Percentiles rank a stretch among this genome's conserved stretches.
phyloP scores from a whole-genome alignment of 495 filamentous ascomycete species.

The Baudoinia panamericana region DNA sequence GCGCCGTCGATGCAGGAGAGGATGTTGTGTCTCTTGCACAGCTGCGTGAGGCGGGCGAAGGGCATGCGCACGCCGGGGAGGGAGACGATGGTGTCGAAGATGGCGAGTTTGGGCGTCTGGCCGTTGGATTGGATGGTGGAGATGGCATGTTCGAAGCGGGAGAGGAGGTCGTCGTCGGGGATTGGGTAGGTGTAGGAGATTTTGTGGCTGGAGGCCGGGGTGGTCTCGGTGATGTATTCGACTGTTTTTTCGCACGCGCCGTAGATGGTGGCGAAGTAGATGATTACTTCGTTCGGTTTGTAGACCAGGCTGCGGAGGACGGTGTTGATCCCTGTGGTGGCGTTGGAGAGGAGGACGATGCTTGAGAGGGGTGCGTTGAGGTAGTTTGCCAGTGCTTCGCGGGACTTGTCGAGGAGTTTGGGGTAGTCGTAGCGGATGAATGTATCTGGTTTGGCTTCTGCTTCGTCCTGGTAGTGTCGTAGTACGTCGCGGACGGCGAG shows the following conservation, averaged over 20 bases:
- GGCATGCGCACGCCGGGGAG: conserved; percentile 67
- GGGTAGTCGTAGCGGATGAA: conserved; percentile 56
- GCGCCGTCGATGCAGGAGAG: conserved; percentile 63
- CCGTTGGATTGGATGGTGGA: conserved; percentile 10
- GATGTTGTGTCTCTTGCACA: conserved; percentile 51
- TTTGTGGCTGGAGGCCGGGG: conserved; percentile 31
- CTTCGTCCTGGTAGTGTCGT: conserved; percentile 41
- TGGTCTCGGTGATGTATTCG: conserved; percentile 52
- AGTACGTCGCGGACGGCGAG: conserved; percentile 42
- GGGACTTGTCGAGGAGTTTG: conserved; percentile 46
- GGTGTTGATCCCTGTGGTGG: conserved; percentile 68
- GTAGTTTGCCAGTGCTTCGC: conserved; percentile 47
- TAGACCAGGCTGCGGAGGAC: conserved; percentile 60
- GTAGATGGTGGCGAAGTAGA: conserved; percentile 62
- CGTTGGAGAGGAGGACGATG: conserved; percentile 68
- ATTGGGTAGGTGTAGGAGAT: conserved; percentile 44
- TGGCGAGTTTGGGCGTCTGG: conserved; percentile 37
- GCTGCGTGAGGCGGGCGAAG: conserved; percentile 49
- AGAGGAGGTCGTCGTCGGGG: conserved; percentile 40
- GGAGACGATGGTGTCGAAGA: conserved; percentile 71
- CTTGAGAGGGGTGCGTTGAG: conserved; percentile 49
- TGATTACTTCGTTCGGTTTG: conserved; percentile 25
- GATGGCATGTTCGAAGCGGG: conserved; percentile 15
- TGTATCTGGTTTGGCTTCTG: conserved; percentile 53
- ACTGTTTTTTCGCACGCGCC: conserved; percentile 59